Evolutionary conservation across 805 yeast species (phyloP).

Genomic region (Scheffersomyces stipitis): DNA sequence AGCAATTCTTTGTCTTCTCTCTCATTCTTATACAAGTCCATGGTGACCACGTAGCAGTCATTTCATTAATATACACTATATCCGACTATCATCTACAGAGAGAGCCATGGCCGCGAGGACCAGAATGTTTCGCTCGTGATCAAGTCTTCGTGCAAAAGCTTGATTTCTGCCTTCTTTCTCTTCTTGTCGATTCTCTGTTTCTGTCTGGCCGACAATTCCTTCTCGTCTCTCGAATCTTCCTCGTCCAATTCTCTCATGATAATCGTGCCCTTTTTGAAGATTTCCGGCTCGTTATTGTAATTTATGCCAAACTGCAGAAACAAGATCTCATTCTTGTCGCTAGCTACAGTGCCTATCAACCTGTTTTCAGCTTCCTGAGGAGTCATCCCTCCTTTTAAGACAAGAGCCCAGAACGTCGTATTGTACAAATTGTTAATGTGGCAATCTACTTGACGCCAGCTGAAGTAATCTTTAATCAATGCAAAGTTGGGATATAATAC

Average conservation of each 20-base stretch:
- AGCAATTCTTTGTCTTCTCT: too few species aligned
- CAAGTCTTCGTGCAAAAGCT: conserved; percentile 55
- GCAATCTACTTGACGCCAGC: conserved; percentile 96
- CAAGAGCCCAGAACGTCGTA: conserved; percentile 88
- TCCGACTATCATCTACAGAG: too few species aligned
- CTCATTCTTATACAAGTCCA: too few species aligned
- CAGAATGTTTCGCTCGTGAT: conserved; percentile 61
- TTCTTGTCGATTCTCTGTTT: conserved; percentile 48
- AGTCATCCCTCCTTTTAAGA: conserved; percentile 63
- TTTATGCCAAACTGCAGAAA: conserved; percentile 78
- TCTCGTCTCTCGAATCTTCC: conserved; percentile 10
- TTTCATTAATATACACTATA: too few species aligned
- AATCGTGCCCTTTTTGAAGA: conserved; percentile 81
- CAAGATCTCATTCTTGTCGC: conserved; percentile 86
- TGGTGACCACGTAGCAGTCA: too few species aligned
- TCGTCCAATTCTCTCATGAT: conserved; percentile 49
- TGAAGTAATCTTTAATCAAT: conserved; percentile 72
- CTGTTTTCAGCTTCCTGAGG: conserved; percentile 79
- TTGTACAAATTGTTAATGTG: conserved; percentile 94
- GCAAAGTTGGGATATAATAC: conserved; percentile 72
- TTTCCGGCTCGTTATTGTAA: conserved; percentile 87
- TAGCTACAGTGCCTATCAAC: conserved; percentile 73
- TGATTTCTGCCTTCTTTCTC: conserved; percentile 47
- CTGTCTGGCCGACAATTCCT: conserved; percentile 42
- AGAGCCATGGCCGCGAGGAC: conserved; percentile 44